Evolutionary conservation across 192 early-diverging fungal species (phyloP).

Genomic region (Backusella parvicylindrica): DNA sequence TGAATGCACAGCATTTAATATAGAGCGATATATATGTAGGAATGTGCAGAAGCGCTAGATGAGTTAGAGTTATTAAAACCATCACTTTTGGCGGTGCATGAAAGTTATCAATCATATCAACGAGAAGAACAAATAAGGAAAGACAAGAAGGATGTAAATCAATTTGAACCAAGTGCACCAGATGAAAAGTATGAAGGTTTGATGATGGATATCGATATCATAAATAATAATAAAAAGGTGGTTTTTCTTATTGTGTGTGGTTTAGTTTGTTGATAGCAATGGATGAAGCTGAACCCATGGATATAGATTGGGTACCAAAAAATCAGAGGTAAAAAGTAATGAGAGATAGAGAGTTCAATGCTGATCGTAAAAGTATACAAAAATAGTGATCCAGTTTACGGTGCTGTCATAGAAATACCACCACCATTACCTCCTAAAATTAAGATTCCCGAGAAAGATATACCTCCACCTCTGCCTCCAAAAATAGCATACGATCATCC

Average conservation of each 20-base stretch:
- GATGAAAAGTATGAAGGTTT: neutral
- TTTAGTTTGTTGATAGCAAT: neutral
- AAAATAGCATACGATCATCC: neutral
- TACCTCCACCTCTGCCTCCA: neutral
- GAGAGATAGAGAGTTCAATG: neutral
- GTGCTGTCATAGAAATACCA: neutral
- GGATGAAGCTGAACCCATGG: neutral
- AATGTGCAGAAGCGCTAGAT: constrained; percentile 50
- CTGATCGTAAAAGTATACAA: neutral
- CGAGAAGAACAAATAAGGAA: neutral
- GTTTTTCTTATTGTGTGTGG: neutral
- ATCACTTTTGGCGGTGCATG: constrained; percentile 29
- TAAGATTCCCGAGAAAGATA: neutral
- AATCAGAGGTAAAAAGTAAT: neutral
- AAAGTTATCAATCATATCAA: neutral
- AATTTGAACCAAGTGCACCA: neutral
- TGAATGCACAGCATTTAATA: constrained; percentile 18
- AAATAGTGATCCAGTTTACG: neutral
- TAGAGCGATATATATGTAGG: constrained; percentile 29
- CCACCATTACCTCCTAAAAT: neutral
- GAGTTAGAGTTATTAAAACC: constrained; percentile 55
- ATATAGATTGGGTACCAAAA: neutral
- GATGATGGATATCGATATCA: neutral
- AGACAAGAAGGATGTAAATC: neutral
- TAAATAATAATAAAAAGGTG: neutral